These are phyloP conservation scores for Aspergillus piperis DNA, from an alignment of 2,329 filamentous ascomycete species.

Conservation along the genomic window DNA sequence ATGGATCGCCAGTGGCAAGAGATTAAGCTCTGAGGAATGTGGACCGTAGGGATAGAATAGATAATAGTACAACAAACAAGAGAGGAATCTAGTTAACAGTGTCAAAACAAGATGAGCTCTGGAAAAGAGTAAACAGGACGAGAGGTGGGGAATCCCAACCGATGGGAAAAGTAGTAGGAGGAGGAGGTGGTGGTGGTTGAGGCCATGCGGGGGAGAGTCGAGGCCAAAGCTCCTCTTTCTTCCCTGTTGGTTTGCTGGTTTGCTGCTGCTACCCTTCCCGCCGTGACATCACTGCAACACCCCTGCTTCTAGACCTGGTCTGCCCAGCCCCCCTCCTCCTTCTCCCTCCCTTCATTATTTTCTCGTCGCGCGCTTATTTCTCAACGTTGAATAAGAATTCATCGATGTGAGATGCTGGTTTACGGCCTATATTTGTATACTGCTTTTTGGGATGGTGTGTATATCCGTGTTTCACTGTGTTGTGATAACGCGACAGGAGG, in stretches of 20 bases:
- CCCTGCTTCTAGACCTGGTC: neutral
- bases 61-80: neutral
- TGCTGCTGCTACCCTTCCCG: slow-evolving; percentile 2
- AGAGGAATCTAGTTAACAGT: neutral
- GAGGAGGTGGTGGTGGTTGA: neutral
- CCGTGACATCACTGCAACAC: slow-evolving; percentile 15
- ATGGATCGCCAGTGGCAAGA: neutral
- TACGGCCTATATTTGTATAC: too few species aligned
- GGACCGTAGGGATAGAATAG: slow-evolving; percentile 1
- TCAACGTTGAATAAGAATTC: too few species aligned
- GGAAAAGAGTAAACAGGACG: neutral
- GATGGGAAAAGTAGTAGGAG: slow-evolving; percentile 9
- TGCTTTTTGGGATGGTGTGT: too few species aligned
- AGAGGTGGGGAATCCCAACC: slow-evolving; percentile 1
- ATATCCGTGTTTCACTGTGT: too few species aligned
- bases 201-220: slow-evolving; percentile 15
- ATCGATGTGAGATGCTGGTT: neutral
- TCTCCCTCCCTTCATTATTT: neutral
- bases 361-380: too few species aligned
- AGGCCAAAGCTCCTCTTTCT: slow-evolving; percentile 12
- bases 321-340: neutral
- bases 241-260: neutral
- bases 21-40: neutral
- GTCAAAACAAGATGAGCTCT: neutral
- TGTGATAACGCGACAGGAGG: neutral